These are phyloP conservation scores for Metarhizium humberi DNA, from an alignment of 2,329 filamentous ascomycete species.

Conservation along the genomic window DNA sequence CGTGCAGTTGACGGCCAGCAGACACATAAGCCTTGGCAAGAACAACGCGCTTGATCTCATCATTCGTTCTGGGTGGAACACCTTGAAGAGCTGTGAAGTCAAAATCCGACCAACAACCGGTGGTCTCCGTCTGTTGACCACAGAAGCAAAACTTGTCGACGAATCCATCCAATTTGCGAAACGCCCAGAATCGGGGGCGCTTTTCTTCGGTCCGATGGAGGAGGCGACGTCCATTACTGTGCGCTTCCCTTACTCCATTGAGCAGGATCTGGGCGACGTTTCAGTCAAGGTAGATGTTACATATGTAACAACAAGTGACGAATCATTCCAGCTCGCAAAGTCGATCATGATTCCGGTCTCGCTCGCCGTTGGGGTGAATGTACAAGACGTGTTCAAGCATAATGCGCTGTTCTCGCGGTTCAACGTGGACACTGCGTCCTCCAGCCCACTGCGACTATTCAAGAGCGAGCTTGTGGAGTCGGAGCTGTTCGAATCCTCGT, in stretches of 20 bases:
- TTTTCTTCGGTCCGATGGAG: slow-evolving; percentile 39
- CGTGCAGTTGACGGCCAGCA: slow-evolving; percentile 56
- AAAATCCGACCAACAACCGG: slow-evolving; percentile 56
- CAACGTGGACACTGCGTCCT: slow-evolving; percentile 72
- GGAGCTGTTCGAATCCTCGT: slow-evolving; percentile 56
- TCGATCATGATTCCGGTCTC: slow-evolving; percentile 60
- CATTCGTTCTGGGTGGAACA: slow-evolving; percentile 66
- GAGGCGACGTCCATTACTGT: slow-evolving; percentile 44
- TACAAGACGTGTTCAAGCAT: slow-evolving; percentile 91
- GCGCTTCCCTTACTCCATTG: slow-evolving; percentile 71
- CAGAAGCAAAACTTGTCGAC: slow-evolving; percentile 43
- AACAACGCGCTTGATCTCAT: slow-evolving; percentile 69
- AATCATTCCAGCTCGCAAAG: slow-evolving; percentile 26
- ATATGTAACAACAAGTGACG: slow-evolving; percentile 59
- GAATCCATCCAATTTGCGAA: slow-evolving; percentile 34
- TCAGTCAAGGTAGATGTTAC: slow-evolving; percentile 66
- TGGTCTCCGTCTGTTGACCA: slow-evolving; percentile 53
- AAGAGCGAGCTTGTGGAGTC: slow-evolving; percentile 63
- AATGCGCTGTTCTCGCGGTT: slow-evolving; percentile 77
- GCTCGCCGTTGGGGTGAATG: slow-evolving; percentile 85
- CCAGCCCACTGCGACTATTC: slow-evolving; percentile 65
- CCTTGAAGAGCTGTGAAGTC: slow-evolving; percentile 49
- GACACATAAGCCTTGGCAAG: slow-evolving; percentile 68
- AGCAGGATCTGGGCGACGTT: slow-evolving; percentile 64
- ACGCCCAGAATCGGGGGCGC: slow-evolving; percentile 42